Base-by-base conservation (phyloP, 2,329 filamentous ascomycete species). In the Arthrobotrys iridis region DNA sequence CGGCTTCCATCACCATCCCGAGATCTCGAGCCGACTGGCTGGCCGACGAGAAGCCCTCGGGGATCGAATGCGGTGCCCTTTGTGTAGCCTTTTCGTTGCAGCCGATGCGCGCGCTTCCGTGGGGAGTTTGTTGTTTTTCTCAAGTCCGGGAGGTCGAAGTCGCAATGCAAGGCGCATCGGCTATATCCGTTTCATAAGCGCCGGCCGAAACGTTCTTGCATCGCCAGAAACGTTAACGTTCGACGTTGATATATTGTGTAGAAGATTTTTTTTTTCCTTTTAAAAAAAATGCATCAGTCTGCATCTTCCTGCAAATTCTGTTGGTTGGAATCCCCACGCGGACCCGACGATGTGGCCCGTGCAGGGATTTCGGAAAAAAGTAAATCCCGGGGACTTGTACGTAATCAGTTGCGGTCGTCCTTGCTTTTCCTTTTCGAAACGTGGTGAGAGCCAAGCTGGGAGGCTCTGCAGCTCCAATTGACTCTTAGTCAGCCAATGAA, bases 281-380 rank as follows among this genome's bases (percentile, higher is more conserved):
- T 40, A 40, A 40, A 20, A 15, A 43, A 43, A 43, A 4, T 22
- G 55, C 20, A 60, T 41, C 28, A 18, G 20, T 35, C 24, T 18
- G 26, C 28, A 33, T 33, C 28, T 33, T 18, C 46, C 59, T 64
- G 59, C 59, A 64, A 48, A 35, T 30, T 50, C 60, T 15, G 60
- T 65, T 65, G 60, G 60, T 13, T 65, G 60, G 59, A 48, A 35
- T 48, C 13, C 24, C 24, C 3, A 2, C 28, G n/a, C 50, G 18
- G 50, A 37, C 58, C 43, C 52, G 55, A 52, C 41, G 33, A 60
- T 45, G 52, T 68, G 50, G 52, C 59, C 55, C 24, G 33, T 41
- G 55, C 43, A 55, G 45, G 43, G 55, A 70, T 70, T 15, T 55
- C 70, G 60, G 70, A 67, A 63, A 74, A 74, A 74, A 74, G 70